phyloP scores from a whole-genome alignment of 2,329 filamentous ascomycete genomes.

The Pezicula rhizophila region DNA sequence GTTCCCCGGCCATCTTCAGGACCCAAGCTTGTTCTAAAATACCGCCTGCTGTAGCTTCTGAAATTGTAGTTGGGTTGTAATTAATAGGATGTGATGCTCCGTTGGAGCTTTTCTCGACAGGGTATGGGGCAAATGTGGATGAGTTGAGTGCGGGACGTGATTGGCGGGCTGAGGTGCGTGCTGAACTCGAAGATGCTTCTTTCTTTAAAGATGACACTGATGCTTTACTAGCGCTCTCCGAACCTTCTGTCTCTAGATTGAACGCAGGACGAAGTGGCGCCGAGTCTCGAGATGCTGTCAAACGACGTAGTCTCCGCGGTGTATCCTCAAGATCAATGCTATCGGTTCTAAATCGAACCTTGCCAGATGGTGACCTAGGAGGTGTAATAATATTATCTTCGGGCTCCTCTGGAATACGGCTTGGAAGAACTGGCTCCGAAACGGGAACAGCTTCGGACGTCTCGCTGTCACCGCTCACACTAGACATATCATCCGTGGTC shows the following conservation, averaged over 20 bases:
- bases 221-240: conserved; percentile 15
- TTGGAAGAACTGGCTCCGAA: conserved; percentile 53
- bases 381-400: conserved; percentile 50
- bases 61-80: conserved; percentile 2
- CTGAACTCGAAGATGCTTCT: conserved; percentile 5
- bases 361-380: conserved; percentile 37
- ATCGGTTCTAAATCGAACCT: conserved; percentile 26
- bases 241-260: conserved; percentile 8
- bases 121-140: conserved; percentile 10
- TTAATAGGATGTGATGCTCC: background rate
- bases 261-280: conserved; percentile 10
- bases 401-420: conserved; percentile 53
- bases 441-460: conserved; percentile 51
- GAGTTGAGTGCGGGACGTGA: conserved; percentile 8
- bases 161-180: conserved; percentile 12
- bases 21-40: conserved; percentile 65
- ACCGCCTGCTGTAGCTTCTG: conserved; percentile 20
- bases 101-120: conserved; percentile 14
- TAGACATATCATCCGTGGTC: conserved; percentile 38
- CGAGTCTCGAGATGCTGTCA: conserved; percentile 1
- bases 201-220: conserved; percentile 9
- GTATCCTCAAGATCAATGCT: conserved; percentile 31
- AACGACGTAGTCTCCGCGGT: conserved; percentile 21
- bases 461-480: conserved; percentile 41
- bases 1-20: conserved; percentile 89